A percentile compares a stretch with the other conserved stretches of the same genome.
Conservation (phyloP, 805 yeast species). For the Ogataea zsoltii region DNA sequence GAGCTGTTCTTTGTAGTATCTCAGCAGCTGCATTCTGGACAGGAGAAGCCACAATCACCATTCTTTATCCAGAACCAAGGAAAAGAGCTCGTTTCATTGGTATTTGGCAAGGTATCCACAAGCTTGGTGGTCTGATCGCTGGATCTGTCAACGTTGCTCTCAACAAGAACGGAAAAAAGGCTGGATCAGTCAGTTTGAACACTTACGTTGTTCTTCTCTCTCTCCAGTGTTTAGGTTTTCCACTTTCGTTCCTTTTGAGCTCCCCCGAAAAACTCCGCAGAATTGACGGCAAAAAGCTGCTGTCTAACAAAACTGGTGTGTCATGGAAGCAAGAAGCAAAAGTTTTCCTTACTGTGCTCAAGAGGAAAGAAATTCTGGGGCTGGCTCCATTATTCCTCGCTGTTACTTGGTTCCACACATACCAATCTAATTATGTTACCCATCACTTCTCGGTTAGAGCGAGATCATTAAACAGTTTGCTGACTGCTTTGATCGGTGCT, state of each 20-base stretch:
- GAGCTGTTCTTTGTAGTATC: conserved; percentile 28
- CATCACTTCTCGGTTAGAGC: conserved; percentile 29
- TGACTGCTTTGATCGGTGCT: conserved; percentile 25
- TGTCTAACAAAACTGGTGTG: conserved; percentile 11
- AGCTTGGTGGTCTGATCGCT: conserved; percentile 29
- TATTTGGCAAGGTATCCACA: conserved; percentile 29
- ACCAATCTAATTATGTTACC: conserved; percentile 26
- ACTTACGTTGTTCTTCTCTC: conserved; percentile 29
- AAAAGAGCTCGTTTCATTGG: conserved; percentile 30
- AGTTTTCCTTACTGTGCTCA: conserved; percentile 9
- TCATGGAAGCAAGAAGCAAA: conserved; percentile 9
- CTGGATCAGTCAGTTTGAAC: conserved; percentile 26
- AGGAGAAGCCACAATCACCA: conserved; percentile 30
- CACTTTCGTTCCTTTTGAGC: conserved; percentile 22
- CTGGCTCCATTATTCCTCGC: conserved; percentile 25
- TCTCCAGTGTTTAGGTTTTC: conserved; percentile 29
- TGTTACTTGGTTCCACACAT: conserved; percentile 26
- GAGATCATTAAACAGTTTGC: conserved; percentile 27
- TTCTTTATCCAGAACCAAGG: conserved; percentile 26
- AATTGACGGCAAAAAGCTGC: conserved; percentile 26
- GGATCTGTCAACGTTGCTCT: conserved; percentile 27
- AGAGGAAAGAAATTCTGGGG: conserved; percentile 21
- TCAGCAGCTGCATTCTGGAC: conserved; percentile 31
- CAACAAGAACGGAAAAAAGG: conserved; percentile 13
- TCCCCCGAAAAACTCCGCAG: conserved; percentile 32